These are phyloP conservation scores for Citrus reticulata DNA, from an alignment of 345 rosid species.

Conservation along the genomic window DNA sequence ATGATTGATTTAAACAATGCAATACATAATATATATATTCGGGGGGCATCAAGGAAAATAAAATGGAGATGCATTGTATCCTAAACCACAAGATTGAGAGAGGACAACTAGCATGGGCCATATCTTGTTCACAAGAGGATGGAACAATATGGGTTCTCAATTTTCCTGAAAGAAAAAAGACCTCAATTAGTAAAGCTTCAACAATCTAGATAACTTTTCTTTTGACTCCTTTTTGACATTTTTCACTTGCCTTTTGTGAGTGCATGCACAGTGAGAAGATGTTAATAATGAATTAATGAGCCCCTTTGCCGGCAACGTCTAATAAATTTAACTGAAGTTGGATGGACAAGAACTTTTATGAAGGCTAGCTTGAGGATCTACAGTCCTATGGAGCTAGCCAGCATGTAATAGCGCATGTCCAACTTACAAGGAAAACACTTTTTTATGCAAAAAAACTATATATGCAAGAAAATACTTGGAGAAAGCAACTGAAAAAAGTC, in stretches of 20 bases:
- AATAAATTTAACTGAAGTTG: not conserved
- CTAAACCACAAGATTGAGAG: conserved; percentile 14
- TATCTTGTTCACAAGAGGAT: conserved; percentile 34
- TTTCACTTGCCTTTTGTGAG: conserved; percentile 3
- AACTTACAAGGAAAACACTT: not conserved
- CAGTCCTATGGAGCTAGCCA: not conserved
- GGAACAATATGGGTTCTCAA: conserved; percentile 30
- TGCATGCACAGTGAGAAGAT: conserved; percentile 9
- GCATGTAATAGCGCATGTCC: not conserved
- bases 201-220: conserved; percentile 5
- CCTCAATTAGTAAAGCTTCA: conserved; percentile 14
- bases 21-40: not conserved
- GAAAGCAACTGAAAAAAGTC: not conserved
- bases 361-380: not conserved
- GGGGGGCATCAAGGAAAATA: not conserved
- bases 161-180: conserved; percentile 17
- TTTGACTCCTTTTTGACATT: conserved; percentile 26
- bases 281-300: not conserved
- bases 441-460: not conserved
- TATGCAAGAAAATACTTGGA: not conserved
- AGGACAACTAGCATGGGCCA: conserved; percentile 50
- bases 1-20: conserved; percentile 24
- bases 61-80: conserved; percentile 37
- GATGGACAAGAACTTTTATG: not conserved
- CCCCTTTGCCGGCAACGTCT: not conserved